Evolutionary conservation across 805 yeast genomes (phyloP), one percentile per base, ranked within the genome.

Genomic region (Candida argentea): DNA sequence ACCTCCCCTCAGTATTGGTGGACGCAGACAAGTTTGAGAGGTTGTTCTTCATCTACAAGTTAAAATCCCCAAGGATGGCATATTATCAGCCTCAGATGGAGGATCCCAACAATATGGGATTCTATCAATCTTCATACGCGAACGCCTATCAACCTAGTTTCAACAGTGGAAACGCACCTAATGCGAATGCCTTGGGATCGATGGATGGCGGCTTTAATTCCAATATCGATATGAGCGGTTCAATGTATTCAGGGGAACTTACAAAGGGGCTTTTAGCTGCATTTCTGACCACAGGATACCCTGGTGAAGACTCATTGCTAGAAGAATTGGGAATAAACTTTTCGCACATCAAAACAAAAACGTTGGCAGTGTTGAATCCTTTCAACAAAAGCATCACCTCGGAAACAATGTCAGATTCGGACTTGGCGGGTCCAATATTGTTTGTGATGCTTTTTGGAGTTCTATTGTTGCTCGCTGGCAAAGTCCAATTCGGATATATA

Each of bases 311-410:
- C 0, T 86, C 96, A 3, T 61, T 91, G 25, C 60, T 91, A 28
- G 94, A 91, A 49, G 98, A 91, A 48, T 55, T 91, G 15, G 98
- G 97, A 3, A 83, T 91, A 47, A 87, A 91, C 52, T 91, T 91
- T 45, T 68, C 67, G 22, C 96, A 89, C 47, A 89, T 91, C 39
- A 73, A 76, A 43, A 65, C 73, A 20, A 91, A 84, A 61, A 91
- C 97, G 0, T 54, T 73, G 45, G 83, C 89, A 1, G 97, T 87
- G 7, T 65, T 91, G 49, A 80, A 82, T 42, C 94, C 95, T 9
- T 65, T 74, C 25, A 69, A 76, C 20, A 56, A 58, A 10, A 55
- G 52, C 38, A 64, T 84, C 12, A 73, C 79, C 26, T 73, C 76
- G 22, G 91, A 85, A 41, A 76, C 61, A 27, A 71, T 84, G 73